Conservation (phyloP, 1,284 basidiomycete species). For the Leucoagaricus sp. region DNA sequence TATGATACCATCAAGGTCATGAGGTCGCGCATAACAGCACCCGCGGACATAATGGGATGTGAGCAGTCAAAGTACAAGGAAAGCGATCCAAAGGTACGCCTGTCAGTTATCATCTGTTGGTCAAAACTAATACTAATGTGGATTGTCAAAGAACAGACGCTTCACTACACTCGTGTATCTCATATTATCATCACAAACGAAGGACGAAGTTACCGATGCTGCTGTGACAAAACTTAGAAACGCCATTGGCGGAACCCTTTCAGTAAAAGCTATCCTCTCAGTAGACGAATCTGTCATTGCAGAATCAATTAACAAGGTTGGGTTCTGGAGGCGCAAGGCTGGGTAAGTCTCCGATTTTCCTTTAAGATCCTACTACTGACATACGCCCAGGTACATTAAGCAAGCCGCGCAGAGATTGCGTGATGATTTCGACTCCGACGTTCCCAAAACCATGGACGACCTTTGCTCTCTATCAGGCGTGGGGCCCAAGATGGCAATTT, state of each 20-base stretch:
- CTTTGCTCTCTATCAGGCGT: constrained; percentile 85
- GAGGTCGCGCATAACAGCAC: constrained; percentile 72
- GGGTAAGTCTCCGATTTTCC: constrained; percentile 41
- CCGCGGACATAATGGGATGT: constrained; percentile 93
- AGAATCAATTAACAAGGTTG: constrained; percentile 84
- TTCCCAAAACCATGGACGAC: constrained; percentile 85
- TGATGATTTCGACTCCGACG: constrained; percentile 76
- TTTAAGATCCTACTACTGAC: background rate
- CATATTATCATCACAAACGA: constrained; percentile 96
- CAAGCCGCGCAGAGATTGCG: constrained; percentile 65
- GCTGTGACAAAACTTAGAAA: constrained; percentile 81
- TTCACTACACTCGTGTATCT: constrained; percentile 89
- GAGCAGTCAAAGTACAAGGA: constrained; percentile 66
- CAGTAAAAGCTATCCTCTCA: constrained; percentile 66
- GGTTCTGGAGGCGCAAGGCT: constrained; percentile 92
- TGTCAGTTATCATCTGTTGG: background rate
- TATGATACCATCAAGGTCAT: constrained; percentile 81
- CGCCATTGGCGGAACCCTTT: constrained; percentile 77
- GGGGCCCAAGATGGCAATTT: constrained; percentile 92
- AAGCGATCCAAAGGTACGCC: constrained; percentile 62
- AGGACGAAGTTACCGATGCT: constrained; percentile 87
- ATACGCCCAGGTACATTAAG: constrained; percentile 63
- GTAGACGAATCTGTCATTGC: constrained; percentile 68
- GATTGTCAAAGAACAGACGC: constrained; percentile 64
- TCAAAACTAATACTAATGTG: background rate